A percentile compares a stretch with the other conserved stretches of the same genome.
Evolutionary conservation across 306 rosid genomes (phyloP).

Genomic region (Rosa lucieae): DNA sequence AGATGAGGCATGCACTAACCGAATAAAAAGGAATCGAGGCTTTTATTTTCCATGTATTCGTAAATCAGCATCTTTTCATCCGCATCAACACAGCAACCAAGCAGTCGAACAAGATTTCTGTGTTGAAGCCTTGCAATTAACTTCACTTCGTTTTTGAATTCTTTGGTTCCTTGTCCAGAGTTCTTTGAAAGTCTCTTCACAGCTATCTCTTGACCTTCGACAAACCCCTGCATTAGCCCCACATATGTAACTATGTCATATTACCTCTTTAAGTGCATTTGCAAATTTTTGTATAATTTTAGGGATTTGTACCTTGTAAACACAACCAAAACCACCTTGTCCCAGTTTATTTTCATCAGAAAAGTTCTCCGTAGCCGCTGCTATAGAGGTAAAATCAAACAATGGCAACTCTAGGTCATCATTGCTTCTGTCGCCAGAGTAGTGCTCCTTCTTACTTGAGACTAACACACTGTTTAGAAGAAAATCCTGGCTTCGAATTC

Average conservation of each 20-base stretch:
- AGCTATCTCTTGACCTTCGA: constrained; percentile 61
- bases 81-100: constrained; percentile 59
- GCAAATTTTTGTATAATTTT: background rate
- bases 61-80: constrained; percentile 69
- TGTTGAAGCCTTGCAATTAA: constrained; percentile 75
- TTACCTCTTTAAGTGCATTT: background rate
- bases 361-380: constrained; percentile 62
- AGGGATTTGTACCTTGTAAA: constrained; percentile 55
- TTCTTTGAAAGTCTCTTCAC: constrained; percentile 67
- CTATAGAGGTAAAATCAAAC: constrained; percentile 45
- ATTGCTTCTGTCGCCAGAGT: constrained; percentile 51
- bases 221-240: constrained; percentile 53
- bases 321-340: constrained; percentile 86
- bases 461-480: constrained; percentile 41
- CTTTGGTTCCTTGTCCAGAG: constrained; percentile 68
- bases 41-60: constrained; percentile 70
- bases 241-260: constrained; percentile 12
- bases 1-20: constrained; percentile 40
- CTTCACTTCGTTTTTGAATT: constrained; percentile 67
- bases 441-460: constrained; percentile 39
- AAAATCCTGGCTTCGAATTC: constrained; percentile 41
- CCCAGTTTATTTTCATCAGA: constrained; percentile 76
- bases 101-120: constrained; percentile 62
- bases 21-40: constrained; percentile 65
- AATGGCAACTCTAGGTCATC: constrained; percentile 65